phyloP scores from a whole-genome alignment of 805 yeast genomes.

The Dipodascus geniculatus region DNA sequence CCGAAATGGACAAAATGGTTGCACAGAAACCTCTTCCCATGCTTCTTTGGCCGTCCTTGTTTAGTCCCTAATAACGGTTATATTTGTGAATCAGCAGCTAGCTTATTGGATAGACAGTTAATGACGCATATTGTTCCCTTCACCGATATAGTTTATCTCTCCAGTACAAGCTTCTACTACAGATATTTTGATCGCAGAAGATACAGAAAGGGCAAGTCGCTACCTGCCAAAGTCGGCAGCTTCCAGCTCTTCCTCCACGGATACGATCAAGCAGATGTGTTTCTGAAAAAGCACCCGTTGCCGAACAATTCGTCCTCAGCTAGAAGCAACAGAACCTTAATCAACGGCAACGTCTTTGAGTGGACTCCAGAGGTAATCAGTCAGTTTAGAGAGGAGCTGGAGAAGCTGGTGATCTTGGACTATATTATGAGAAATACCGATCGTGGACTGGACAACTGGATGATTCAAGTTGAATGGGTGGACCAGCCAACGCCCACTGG shows the following conservation, averaged over 20 bases:
- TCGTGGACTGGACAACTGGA: conserved; percentile 68
- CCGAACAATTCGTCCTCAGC: conserved; percentile 28
- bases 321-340: neutral
- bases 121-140: conserved; percentile 51
- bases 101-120: conserved; percentile 49
- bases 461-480: conserved; percentile 46
- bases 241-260: conserved; percentile 51
- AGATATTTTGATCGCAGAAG: conserved; percentile 35
- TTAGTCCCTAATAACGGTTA: conserved; percentile 63
- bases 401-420: conserved; percentile 58
- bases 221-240: conserved; percentile 48
- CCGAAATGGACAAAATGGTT: conserved; percentile 78
- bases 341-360: conserved; percentile 24
- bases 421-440: conserved; percentile 68
- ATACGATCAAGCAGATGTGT: conserved; percentile 49
- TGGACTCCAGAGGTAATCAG: conserved; percentile 42
- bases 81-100: conserved; percentile 61
- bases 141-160: conserved; percentile 44
- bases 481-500: conserved; percentile 6
- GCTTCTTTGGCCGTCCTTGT: conserved; percentile 65
- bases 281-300: conserved; percentile 43
- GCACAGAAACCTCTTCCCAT: conserved; percentile 63
- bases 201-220: conserved; percentile 2
- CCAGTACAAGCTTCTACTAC: conserved; percentile 41
- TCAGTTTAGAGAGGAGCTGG: conserved; percentile 50